phyloP scores from a whole-genome alignment of 139 green algal genomes.

The Coelastrella sp. region DNA sequence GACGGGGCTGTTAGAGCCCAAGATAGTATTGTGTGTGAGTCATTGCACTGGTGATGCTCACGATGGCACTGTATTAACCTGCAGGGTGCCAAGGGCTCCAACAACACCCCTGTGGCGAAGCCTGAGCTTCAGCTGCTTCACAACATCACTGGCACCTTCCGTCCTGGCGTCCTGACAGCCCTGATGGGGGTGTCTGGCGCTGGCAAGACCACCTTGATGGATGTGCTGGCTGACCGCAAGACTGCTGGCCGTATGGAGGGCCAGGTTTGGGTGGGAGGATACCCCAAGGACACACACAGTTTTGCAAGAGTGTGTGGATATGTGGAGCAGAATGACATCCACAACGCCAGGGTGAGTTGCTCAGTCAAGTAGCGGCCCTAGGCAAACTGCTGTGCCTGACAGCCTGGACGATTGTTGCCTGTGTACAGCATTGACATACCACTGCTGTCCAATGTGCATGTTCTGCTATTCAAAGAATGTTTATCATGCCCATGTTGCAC shows the following conservation, averaged over 20 bases:
- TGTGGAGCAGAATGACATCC: slow-evolving; percentile 67
- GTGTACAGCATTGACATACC: background rate
- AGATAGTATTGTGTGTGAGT: background rate
- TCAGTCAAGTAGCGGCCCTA: background rate
- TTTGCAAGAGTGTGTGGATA: slow-evolving; percentile 73
- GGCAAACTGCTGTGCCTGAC: background rate
- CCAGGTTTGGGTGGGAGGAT: slow-evolving; percentile 61
- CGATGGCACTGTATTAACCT: background rate
- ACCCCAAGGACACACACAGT: slow-evolving; percentile 76
- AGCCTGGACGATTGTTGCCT: background rate
- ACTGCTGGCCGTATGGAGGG: slow-evolving; percentile 77
- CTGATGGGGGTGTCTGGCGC: slow-evolving; percentile 80
- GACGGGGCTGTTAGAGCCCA: too few relatives aligned
- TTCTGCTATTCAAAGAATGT: too few relatives aligned
- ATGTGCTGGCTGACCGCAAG: slow-evolving; percentile 83
- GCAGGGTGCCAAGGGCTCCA: background rate
- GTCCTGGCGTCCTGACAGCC: slow-evolving; percentile 45
- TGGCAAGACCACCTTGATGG: slow-evolving; percentile 85
- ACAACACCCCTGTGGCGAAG: slow-evolving; percentile 5
- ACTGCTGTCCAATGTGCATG: background rate
- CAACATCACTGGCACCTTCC: slow-evolving; percentile 53
- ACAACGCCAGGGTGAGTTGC: slow-evolving; percentile 46
- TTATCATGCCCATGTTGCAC: background rate
- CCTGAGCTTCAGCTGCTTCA: slow-evolving; percentile 59
- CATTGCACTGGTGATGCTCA: background rate